These are phyloP conservation scores for Arctostaphylos glauca DNA, from an alignment of 148 eudicot genomes.

Conservation along the genomic window DNA sequence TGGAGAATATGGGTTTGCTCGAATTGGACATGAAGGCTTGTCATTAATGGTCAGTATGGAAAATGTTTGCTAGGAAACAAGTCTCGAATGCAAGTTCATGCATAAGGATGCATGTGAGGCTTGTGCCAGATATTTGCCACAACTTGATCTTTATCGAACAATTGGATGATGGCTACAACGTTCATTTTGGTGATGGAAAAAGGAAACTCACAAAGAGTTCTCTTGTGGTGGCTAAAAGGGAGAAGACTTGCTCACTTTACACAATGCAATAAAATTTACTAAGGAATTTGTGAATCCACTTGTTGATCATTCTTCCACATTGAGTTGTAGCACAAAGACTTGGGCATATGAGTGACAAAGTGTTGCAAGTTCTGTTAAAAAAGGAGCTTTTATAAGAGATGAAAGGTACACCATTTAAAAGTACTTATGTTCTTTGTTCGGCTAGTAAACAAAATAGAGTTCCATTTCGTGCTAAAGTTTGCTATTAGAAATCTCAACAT, in stretches of 20 bases:
- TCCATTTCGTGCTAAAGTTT: too few relatives aligned
- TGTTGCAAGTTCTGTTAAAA: not conserved
- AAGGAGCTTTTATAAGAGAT: too few relatives aligned
- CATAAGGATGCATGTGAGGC: not conserved
- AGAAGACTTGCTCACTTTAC: too few relatives aligned
- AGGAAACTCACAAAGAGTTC: too few relatives aligned
- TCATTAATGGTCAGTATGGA: not conserved
- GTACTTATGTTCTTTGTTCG: too few relatives aligned
- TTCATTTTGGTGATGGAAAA: too few relatives aligned
- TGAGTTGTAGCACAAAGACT: not conserved
- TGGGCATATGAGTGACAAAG: not conserved
- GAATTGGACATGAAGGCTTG: too few relatives aligned
- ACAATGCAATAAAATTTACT: not conserved
- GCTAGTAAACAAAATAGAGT: too few relatives aligned
- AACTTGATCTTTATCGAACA: not conserved
- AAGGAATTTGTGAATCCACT: not conserved
- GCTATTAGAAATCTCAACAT: not conserved
- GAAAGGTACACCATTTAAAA: too few relatives aligned
- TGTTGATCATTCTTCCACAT: not conserved
- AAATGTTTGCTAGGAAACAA: not conserved
- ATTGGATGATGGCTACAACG: constrained; percentile 8
- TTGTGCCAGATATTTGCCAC: not conserved
- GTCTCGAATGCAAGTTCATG: not conserved
- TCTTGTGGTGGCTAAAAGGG: too few relatives aligned
- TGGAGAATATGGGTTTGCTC: not conserved